These are phyloP conservation scores for Penicillium egyptiacum DNA, from an alignment of 495 filamentous ascomycete genomes.

Conservation along the genomic window DNA sequence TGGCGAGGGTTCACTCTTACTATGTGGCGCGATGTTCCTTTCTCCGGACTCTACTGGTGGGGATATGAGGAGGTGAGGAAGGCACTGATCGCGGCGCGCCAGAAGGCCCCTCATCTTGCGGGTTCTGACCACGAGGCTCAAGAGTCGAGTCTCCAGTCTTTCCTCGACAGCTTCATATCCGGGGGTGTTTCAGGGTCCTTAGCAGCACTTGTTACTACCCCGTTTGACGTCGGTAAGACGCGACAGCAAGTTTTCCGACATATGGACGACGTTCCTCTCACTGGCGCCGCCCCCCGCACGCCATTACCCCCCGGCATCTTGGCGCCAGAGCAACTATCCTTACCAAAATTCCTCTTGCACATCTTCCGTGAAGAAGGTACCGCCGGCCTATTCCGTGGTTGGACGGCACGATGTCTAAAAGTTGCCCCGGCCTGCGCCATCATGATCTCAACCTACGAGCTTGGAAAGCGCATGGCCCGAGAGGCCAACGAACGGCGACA, in stretches of 20 bases:
- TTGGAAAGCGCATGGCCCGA: conserved; percentile 85
- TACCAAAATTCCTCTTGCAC: conserved; percentile 78
- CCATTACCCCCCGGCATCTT: conserved; percentile 28
- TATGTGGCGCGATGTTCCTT: conserved; percentile 95
- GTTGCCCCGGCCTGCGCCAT: conserved; percentile 98
- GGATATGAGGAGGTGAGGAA: conserved; percentile 85
- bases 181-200: conserved; percentile 79
- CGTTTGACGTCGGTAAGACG: conserved; percentile 97
- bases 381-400: conserved; percentile 81
- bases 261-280: conserved; percentile 42
- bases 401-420: conserved; percentile 87
- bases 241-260: conserved; percentile 77
- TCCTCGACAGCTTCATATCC: conserved; percentile 84
- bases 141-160: conserved; percentile 41
- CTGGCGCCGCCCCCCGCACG: conserved; percentile 11
- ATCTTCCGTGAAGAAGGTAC: conserved; percentile 85
- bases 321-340: conserved; percentile 68
- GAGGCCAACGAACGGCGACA: conserved; percentile 68
- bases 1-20: conserved; percentile 94
- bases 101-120: conserved; percentile 33
- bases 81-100: conserved; percentile 61
- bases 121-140: conserved; percentile 14
- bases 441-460: conserved; percentile 97
- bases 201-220: conserved; percentile 87
- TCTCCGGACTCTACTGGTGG: conserved; percentile 97